phyloP scores from a whole-genome alignment of 2,329 filamentous ascomycete species.

The Phialemonium atrogriseum region DNA sequence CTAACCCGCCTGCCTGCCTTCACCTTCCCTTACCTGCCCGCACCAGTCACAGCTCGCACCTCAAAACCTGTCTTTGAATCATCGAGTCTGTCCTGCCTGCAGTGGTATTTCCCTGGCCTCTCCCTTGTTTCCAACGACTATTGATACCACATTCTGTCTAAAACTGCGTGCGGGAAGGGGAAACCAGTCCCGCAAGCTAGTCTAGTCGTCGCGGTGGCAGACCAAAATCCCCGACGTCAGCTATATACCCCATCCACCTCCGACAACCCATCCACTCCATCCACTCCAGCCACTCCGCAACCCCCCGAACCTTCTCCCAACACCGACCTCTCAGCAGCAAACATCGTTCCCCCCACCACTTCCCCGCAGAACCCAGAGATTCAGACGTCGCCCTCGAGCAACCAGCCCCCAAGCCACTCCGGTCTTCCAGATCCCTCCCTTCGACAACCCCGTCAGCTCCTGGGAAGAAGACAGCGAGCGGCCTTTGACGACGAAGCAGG shows the following conservation, averaged over 20 bases:
- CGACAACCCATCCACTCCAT: conserved; percentile 61
- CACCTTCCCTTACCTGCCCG: too few relatives aligned
- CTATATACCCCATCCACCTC: conserved; percentile 53
- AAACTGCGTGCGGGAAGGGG: conserved; percentile 14
- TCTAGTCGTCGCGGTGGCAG: conserved; percentile 64
- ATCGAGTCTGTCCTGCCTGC: too few relatives aligned
- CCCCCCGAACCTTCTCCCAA: conserved; percentile 38
- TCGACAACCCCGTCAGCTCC: conserved; percentile 25
- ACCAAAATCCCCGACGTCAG: conserved; percentile 48
- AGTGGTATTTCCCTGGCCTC: not conserved
- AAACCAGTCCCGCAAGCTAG: conserved; percentile 32
- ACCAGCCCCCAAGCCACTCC: too few relatives aligned
- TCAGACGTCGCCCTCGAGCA: conserved; percentile 10
- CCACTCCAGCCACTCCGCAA: conserved; percentile 50
- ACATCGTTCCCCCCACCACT: conserved; percentile 12
- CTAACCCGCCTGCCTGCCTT: too few relatives aligned
- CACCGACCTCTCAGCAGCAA: conserved; percentile 34
- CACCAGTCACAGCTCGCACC: too few relatives aligned
- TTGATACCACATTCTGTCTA: not conserved
- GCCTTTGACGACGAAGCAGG: conserved; percentile 24
- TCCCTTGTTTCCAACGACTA: too few relatives aligned
- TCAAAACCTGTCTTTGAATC: too few relatives aligned
- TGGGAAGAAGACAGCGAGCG: conserved; percentile 49
- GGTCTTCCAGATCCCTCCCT: conserved; percentile 10
- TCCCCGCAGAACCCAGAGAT: conserved; percentile 12